Base-by-base conservation (phyloP, 2,329 filamentous ascomycete species). In the Arthrobotrys musiformis region DNA sequence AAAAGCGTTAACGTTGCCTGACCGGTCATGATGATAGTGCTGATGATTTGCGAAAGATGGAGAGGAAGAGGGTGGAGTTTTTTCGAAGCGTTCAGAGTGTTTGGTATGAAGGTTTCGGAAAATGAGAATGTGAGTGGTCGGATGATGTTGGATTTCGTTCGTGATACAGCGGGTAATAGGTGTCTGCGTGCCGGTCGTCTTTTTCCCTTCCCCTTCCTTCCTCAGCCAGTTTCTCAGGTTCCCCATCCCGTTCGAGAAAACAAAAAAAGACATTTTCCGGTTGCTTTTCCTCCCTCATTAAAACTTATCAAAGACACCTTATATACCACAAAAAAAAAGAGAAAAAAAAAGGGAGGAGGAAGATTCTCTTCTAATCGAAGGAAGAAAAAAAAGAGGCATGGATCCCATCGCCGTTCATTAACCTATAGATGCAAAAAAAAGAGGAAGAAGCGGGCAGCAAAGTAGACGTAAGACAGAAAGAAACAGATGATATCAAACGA, bases 231-330 rank as follows among this genome's bases (percentile, higher is more conserved):
- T 52, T 42, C 44, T 56, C 67, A 58, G 58, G 46, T 56, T 37
- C 37, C 44, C 56, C 26, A 22, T 58, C 40, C 30, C 30, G 33
- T 58, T 58, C 28, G 35, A 69, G 44, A 68, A 68, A 56, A 48
- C 40, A 42, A 48, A 24, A 24, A 50, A 68, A 63, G 48, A 52
- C 42, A 54, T 62, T 46, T 52, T 62, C 69, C 37, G 28, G 62
- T 28, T 62, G 44, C 54, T 58, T 62, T 56, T 50, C 22, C 48
- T 50, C 22, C 40, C 62, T 52, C 62, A 74, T 68, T 74, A 74
- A 74, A 74, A 67, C 70, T 61, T 74, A 66, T 66, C 60, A 58
- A 67, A 74, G 70, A 68, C 54, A 61, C 70, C 60, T 62, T 74
- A 63, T 74, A 62, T 74, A 68, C 70, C 70, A 44, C 37, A 68